These are phyloP conservation scores for Mycothermus thermophilus DNA, from an alignment of 495 filamentous ascomycete genomes.

Conservation along the genomic window DNA sequence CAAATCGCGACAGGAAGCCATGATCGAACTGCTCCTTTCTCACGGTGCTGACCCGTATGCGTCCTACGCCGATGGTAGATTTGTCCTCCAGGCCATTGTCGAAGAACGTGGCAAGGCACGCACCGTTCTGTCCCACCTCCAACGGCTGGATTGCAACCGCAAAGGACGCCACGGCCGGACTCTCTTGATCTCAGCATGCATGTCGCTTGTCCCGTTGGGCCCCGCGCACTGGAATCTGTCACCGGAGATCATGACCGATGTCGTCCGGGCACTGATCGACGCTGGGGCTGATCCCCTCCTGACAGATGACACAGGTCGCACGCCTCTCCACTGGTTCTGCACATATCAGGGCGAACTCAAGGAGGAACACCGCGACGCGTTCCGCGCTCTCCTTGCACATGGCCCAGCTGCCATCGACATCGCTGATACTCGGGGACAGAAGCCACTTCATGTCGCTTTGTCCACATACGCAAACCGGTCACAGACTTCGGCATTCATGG, in stretches of 20 bases:
- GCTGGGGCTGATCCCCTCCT: conserved; percentile 1
- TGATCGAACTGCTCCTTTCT: conserved; percentile 2
- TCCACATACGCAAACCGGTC: background rate
- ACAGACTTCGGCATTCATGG: background rate
- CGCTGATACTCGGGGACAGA: background rate
- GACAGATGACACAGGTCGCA: conserved; percentile 3
- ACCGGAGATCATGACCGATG: background rate
- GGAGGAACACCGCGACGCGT: background rate
- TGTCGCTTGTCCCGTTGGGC: background rate
- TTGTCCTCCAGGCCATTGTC: conserved; percentile 4
- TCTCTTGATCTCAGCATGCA: conserved; percentile 1
- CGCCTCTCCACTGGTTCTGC: conserved; percentile 8
- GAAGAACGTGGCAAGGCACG: background rate
- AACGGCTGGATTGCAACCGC: background rate
- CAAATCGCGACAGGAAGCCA: background rate
- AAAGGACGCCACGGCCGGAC: conserved; percentile 2
- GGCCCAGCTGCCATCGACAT: background rate
- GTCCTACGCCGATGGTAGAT: conserved; percentile 1
- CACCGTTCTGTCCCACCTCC: background rate
- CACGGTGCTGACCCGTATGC: conserved; percentile 2
- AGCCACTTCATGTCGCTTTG: conserved; percentile 1
- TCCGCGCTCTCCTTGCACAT: background rate
- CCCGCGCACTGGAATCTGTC: background rate
- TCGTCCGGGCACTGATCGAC: background rate
- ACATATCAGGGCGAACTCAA: background rate